Percentiles rank a stretch among this genome's conserved stretches.
Evolutionary conservation across 805 yeast genomes (phyloP).

Genomic region (Isabelozyma gotoi): DNA sequence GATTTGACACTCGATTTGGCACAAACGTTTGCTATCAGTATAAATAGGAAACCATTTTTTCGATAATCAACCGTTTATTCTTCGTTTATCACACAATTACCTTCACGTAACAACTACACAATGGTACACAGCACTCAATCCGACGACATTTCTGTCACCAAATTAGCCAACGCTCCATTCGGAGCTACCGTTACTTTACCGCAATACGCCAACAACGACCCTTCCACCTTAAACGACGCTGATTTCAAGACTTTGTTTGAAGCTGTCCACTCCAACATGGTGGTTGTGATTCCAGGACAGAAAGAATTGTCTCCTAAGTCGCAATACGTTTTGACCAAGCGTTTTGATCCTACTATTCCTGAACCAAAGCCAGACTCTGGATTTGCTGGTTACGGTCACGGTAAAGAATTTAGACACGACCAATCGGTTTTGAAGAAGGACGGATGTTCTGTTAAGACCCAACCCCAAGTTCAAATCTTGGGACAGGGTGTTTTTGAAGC

Average conservation of each 20-base stretch:
- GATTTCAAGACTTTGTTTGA: constrained; percentile 63
- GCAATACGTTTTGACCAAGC: constrained; percentile 72
- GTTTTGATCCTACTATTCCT: constrained; percentile 70
- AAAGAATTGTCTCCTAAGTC: constrained; percentile 67
- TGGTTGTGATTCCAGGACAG: constrained; percentile 73
- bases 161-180: constrained; percentile 52
- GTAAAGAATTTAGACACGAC: constrained; percentile 58
- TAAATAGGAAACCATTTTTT: not conserved
- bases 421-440: constrained; percentile 73
- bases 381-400: constrained; percentile 75
- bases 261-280: constrained; percentile 69
- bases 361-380: constrained; percentile 34
- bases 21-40: not conserved
- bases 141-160: constrained; percentile 33
- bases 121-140: constrained; percentile 14
- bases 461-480: constrained; percentile 88
- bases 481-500: constrained; percentile 77
- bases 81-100: too few species aligned
- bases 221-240: constrained; percentile 59
- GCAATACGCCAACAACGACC: constrained; percentile 63
- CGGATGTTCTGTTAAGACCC: constrained; percentile 73
- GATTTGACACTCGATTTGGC: not conserved
- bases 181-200: constrained; percentile 75
- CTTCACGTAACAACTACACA: not conserved
- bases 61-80: not conserved